Evolutionary conservation across 257 asterid genomes (phyloP).

Genomic region (Scutellaria barbata): DNA sequence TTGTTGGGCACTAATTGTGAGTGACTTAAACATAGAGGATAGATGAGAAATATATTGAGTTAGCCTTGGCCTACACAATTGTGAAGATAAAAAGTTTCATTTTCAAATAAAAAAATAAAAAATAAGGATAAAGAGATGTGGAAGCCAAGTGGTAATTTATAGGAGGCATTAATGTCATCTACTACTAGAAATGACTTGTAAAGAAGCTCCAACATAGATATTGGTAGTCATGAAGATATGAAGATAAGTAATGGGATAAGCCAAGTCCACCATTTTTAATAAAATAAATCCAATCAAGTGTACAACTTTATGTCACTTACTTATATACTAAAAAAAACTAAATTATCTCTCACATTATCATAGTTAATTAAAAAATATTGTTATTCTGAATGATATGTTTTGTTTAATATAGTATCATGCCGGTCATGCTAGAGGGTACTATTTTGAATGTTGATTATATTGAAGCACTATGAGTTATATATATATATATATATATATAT

Average conservation of each 20-base stretch:
- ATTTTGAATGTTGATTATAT: too few relatives aligned
- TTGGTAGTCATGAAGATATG: constrained; percentile 15
- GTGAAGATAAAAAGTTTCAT: not conserved
- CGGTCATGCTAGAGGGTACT: not conserved
- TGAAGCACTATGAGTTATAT: too few relatives aligned
- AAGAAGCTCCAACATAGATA: constrained; percentile 34
- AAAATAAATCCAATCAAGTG: constrained; percentile 16
- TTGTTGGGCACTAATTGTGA: too few relatives aligned
- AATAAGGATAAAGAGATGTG: constrained; percentile 25
- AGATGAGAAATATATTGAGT: too few relatives aligned
- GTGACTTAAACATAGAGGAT: too few relatives aligned
- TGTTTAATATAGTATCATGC: not conserved
- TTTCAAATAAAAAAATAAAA: not conserved
- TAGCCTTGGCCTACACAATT: too few relatives aligned
- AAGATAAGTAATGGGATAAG: constrained; percentile 34
- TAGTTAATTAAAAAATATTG: too few relatives aligned
- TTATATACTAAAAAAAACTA: not conserved
- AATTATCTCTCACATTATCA: constrained; percentile 31
- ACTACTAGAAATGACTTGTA: constrained; percentile 37
- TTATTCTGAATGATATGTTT: not conserved
- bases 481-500: too few relatives aligned
- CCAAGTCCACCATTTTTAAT: constrained; percentile 12
- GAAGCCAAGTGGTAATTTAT: constrained; percentile 32
- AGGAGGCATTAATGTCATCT: constrained; percentile 13
- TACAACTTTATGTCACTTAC: too few relatives aligned